These are phyloP conservation scores for Dryadomyces quercivorus DNA, from an alignment of 2,329 filamentous ascomycete genomes.

Conservation along the genomic window DNA sequence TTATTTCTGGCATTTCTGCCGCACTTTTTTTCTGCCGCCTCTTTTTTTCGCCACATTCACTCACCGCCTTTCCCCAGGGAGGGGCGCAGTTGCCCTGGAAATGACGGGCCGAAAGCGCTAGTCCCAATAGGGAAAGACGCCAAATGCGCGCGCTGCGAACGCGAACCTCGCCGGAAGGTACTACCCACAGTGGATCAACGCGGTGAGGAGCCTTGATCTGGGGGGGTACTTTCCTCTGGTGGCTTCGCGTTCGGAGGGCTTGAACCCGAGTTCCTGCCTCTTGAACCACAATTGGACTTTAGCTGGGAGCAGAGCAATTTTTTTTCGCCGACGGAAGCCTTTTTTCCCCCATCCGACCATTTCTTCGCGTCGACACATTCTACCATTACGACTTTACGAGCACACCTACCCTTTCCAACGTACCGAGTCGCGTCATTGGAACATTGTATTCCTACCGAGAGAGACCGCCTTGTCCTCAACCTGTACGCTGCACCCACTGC, in stretches of 20 bases:
- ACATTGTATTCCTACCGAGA: background rate
- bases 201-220: background rate
- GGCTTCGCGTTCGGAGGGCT: background rate
- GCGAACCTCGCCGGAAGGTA: constrained; percentile 4
- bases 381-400: background rate
- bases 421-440: background rate
- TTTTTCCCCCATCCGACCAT: background rate
- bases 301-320: too few relatives aligned
- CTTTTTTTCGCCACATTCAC: background rate
- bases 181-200: background rate
- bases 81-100: constrained; percentile 13
- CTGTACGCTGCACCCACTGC: too few relatives aligned
- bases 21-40: background rate
- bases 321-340: background rate
- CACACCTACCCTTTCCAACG: too few relatives aligned
- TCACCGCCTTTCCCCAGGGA: background rate
- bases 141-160: constrained; percentile 9
- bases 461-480: too few relatives aligned
- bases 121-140: background rate
- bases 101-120: constrained; percentile 9
- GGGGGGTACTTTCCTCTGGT: background rate
- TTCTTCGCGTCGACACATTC: background rate
- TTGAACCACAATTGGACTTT: background rate
- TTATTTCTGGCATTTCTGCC: background rate
- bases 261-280: background rate